Conservation (phyloP, 352 stramenopile species). For the Phytopythium oedochilum region DNA sequence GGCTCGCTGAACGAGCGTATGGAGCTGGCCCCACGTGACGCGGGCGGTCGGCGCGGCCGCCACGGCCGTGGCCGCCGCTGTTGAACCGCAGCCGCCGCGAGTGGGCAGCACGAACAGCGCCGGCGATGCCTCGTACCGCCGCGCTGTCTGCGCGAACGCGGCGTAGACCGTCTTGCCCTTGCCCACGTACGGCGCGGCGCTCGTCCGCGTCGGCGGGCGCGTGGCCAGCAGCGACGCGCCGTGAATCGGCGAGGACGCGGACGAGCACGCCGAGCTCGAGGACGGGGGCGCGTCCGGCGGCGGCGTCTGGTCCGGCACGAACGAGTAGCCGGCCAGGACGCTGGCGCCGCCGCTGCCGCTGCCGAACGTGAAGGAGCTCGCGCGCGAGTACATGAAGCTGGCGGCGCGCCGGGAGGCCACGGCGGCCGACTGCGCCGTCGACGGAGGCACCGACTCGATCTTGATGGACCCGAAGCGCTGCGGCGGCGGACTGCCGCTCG, state of each 20-base stretch:
- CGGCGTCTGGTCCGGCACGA: constrained; percentile 3
- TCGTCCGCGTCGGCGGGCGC: constrained; percentile 2
- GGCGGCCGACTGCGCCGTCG: neutral
- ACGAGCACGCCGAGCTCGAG: neutral
- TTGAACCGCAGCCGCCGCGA: too few species aligned
- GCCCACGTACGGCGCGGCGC: neutral
- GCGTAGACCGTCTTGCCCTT: constrained; percentile 14
- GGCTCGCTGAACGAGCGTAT: constrained; percentile 21
- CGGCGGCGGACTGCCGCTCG: neutral
- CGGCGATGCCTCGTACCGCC: constrained; percentile 10
- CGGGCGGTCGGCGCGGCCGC: neutral
- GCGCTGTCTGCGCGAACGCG: constrained; percentile 25
- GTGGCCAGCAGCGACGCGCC: neutral
- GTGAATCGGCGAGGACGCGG: neutral
- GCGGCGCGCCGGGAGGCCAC: neutral
- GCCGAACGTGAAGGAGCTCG: constrained; percentile 9
- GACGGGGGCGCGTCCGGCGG: neutral
- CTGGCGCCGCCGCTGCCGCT: neutral
- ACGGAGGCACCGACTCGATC: constrained; percentile 21
- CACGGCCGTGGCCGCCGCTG: neutral
- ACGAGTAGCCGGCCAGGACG: constrained; percentile 3
- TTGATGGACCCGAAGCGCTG: constrained; percentile 19
- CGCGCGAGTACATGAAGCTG: constrained; percentile 37
- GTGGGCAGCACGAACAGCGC: constrained; percentile 11
- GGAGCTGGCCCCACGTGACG: constrained; percentile 32